Conservation (phyloP, 2,329 filamentous ascomycete genomes). For the Diplodia intermedia region DNA sequence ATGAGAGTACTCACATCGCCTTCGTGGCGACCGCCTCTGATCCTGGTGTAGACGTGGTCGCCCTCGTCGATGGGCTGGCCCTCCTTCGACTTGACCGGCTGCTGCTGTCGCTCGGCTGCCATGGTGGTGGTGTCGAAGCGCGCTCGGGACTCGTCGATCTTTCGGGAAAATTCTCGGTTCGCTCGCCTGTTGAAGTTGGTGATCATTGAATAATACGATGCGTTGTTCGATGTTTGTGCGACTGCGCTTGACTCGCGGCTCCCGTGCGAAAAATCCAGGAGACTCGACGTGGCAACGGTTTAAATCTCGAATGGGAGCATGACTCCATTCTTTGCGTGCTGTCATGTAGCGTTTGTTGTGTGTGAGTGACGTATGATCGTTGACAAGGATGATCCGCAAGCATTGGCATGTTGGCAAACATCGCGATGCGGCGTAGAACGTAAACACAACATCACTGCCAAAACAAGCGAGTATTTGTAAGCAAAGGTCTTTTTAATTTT, state of each 20-base stretch:
- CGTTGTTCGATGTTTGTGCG: neutral
- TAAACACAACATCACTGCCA: neutral
- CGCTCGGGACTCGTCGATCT: conserved; percentile 27
- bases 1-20: conserved; percentile 42
- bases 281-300: neutral
- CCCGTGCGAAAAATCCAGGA: neutral
- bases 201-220: conserved; percentile 9
- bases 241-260: neutral
- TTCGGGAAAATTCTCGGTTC: conserved; percentile 28
- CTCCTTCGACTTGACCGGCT: conserved; percentile 44
- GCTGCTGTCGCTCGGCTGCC: conserved; percentile 28
- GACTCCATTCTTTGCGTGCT: neutral
- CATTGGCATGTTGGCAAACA: conserved; percentile 4
- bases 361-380: conserved; percentile 7
- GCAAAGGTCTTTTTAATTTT: neutral
- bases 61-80: conserved; percentile 50
- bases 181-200: conserved; percentile 25
- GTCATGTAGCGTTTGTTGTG: neutral
- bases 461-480: no score
- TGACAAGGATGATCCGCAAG: neutral
- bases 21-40: conserved; percentile 50
- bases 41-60: conserved; percentile 51
- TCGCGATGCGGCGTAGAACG: neutral
- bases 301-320: neutral
- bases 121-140: conserved; percentile 31